Conservation (phyloP, 108 stramenopile genomes). For the Chaetoceros tenuissimus region DNA sequence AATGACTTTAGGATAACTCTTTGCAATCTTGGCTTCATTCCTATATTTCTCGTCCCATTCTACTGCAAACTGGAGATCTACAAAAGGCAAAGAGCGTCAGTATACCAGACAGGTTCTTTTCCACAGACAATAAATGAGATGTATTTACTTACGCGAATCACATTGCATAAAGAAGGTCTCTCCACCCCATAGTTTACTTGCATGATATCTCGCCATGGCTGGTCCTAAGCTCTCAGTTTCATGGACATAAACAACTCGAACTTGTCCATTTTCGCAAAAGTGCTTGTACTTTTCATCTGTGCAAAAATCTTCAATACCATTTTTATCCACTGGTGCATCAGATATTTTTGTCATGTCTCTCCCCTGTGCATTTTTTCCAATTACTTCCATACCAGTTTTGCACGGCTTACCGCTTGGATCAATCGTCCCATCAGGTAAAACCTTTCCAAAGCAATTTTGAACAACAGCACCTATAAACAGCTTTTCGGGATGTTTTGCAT, state of each 20-base stretch:
- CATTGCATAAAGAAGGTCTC: constrained; percentile 86
- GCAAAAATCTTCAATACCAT: constrained; percentile 77
- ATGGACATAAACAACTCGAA: constrained; percentile 75
- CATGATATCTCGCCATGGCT: constrained; percentile 82
- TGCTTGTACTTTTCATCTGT: constrained; percentile 22
- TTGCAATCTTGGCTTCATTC: constrained; percentile 47
- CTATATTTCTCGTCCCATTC: constrained; percentile 73
- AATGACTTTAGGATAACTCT: constrained; percentile 59
- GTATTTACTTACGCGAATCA: no score
- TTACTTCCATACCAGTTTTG: constrained; percentile 62
- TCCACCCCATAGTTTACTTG: constrained; percentile 87
- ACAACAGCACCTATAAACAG: constrained; percentile 81
- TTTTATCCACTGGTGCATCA: constrained; percentile 66
- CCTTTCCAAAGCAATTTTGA: constrained; percentile 86
- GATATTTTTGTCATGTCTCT: constrained; percentile 27
- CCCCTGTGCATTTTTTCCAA: constrained; percentile 43
- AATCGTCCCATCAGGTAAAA: constrained; percentile 7
- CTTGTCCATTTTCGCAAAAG: constrained; percentile 61
- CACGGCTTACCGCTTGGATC: constrained; percentile 25
- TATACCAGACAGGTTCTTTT: no score
- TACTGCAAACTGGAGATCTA: constrained; percentile 63
- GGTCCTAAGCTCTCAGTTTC: constrained; percentile 89
- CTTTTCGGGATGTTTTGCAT: constrained; percentile 66
- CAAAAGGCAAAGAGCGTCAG: no score
- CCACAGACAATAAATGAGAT: no score